These are phyloP conservation scores for Condylostoma magnum DNA, from an alignment of 169 alveolate species.

Conservation along the genomic window DNA sequence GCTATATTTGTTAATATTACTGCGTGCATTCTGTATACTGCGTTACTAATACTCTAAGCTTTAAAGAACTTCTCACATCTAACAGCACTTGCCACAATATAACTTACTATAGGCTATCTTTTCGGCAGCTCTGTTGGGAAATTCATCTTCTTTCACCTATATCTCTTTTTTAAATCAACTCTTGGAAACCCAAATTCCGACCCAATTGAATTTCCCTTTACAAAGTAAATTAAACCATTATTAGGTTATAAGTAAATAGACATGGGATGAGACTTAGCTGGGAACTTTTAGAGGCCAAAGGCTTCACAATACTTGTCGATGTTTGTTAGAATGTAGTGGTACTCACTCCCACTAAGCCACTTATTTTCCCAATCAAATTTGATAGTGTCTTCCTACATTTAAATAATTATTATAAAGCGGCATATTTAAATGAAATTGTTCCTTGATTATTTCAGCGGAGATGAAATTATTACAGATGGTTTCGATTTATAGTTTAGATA, in stretches of 20 bases:
- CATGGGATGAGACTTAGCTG: conserved; percentile 60
- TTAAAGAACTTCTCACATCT: conserved; percentile 54
- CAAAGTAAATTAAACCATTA: conserved; percentile 60
- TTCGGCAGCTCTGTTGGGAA: conserved; percentile 68
- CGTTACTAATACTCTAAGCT: conserved; percentile 35
- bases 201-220: conserved; percentile 57
- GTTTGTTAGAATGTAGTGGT: conserved; percentile 46
- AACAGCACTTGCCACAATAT: conserved; percentile 65
- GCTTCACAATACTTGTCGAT: conserved; percentile 38
- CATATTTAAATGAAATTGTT: no score
- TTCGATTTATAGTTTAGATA: no score
- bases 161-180: conserved; percentile 45
- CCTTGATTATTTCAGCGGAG: no score
- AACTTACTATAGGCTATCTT: conserved; percentile 58
- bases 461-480: no score
- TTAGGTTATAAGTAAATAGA: conserved; percentile 52
- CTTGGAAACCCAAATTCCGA: conserved; percentile 71
- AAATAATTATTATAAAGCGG: no score
- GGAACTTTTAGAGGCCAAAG: conserved; percentile 31
- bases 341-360: conserved; percentile 71
- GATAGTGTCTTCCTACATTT: background rate
- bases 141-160: conserved; percentile 73
- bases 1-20: conserved; percentile 35
- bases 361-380: conserved; percentile 53
- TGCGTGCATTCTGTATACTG: conserved; percentile 64